Evolutionary conservation across 805 yeast species (phyloP).

Genomic region (Pichia rugopelliculosa): DNA sequence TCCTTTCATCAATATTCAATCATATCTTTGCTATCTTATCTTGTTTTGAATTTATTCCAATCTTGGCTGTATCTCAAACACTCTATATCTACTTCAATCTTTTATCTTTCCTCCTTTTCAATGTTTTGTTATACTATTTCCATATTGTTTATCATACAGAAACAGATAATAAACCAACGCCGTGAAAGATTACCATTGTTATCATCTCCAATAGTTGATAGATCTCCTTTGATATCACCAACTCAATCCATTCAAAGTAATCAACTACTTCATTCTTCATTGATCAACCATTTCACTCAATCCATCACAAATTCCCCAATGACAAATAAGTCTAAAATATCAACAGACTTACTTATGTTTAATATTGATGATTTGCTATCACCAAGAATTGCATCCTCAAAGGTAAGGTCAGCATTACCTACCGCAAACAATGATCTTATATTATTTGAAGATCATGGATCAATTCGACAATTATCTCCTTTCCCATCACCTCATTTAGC

Average conservation of each 20-base stretch:
- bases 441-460: neutral
- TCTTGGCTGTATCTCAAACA: neutral
- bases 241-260: neutral
- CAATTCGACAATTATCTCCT: neutral
- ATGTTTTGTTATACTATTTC: neutral
- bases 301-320: neutral
- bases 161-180: neutral
- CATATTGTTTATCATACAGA: neutral
- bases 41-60: neutral
- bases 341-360: neutral
- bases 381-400: neutral
- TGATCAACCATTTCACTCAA: neutral
- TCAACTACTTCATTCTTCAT: neutral
- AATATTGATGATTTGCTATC: conserved; percentile 6
- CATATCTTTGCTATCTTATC: neutral
- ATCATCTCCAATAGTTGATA: neutral
- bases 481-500: neutral
- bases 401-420: no score
- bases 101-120: neutral
- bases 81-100: neutral
- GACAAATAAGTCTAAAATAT: neutral
- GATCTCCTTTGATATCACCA: neutral
- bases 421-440: no score
- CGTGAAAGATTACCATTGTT: neutral
- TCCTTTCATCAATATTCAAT: neutral